Evolutionary conservation across 176 grass and related monocot species (phyloP).

Genomic region (Triticum timopheevii): DNA sequence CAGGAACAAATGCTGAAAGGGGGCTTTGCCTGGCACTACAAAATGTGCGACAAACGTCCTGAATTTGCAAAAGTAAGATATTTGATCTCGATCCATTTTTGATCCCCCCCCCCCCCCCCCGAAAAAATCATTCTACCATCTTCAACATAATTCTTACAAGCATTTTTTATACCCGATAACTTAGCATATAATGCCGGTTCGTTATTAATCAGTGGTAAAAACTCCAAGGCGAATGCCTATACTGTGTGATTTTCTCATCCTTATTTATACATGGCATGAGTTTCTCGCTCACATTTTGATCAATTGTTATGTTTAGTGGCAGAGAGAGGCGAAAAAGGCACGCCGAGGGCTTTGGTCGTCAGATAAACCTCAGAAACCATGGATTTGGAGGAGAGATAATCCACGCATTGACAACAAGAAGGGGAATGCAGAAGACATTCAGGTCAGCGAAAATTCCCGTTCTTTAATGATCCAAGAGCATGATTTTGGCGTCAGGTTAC

Average conservation of each 20-base stretch:
- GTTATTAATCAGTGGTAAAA: neutral
- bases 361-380: neutral
- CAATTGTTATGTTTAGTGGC: neutral
- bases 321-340: neutral
- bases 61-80: neutral
- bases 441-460: neutral
- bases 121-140: neutral
- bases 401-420: neutral
- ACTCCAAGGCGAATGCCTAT: neutral
- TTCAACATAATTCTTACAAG: neutral
- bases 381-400: neutral
- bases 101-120: neutral
- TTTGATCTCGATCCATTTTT: neutral
- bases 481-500: neutral
- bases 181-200: neutral
- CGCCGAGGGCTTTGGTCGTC: neutral
- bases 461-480: neutral
- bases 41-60: neutral
- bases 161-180: neutral
- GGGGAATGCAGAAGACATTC: neutral
- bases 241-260: neutral
- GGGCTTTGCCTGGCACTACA: constrained; percentile 5
- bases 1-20: neutral
- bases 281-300: neutral
- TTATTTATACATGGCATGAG: neutral